Base-by-base conservation (phyloP, 768 basidiomycete species). In the Lenzites betulinus region DNA sequence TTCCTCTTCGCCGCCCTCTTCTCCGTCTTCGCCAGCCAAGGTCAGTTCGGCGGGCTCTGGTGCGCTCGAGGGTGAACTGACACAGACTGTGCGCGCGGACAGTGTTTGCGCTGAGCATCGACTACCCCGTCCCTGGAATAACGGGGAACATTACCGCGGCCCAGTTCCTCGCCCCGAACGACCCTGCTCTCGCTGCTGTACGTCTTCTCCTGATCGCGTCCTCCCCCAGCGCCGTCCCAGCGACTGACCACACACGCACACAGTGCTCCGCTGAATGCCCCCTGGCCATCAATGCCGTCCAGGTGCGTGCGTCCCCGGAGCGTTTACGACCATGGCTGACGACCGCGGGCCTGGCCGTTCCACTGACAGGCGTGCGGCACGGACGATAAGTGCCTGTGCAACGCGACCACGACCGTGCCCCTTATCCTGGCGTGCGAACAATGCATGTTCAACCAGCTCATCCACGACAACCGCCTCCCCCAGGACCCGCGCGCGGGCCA, bases 401-500 rank as follows among this genome's bases (percentile, higher is more conserved):
- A 72, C 15, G 67, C 60, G 2, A 39, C 16, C 23, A 39, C 43
- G 8, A 81, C 81, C 3, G 77, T 83, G 33, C 58, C 70, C 1
- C 64, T 74, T 1, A 71, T 92, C 56, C 72, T 77, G 1, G 51
- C 66, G 35, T 89, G 89, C 73, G 81, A 92, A 70, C 83, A 86
- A 66, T 92, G 89, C 77, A 81, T 88, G 79, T 85, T 88, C 68
- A 70, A 73, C 42, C 74, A 75, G 58, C 73, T 90, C 26, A 79
- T 92, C 63, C 72, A 73, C 36, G 86, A 86, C 68, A 68, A 76
- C 56, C 76, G 70, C 23, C 73, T 77, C 58, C 77, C 81, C 18
- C 82, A 85, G 11, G 83, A 88, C 69, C 73, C 77, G 51, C 76
- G 78, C 16, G 83, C 81, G 4, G 90, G 89, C 9, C 86, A 85